phyloP scores from a whole-genome alignment of 306 rosid species.

The Crataegus laevigata region DNA sequence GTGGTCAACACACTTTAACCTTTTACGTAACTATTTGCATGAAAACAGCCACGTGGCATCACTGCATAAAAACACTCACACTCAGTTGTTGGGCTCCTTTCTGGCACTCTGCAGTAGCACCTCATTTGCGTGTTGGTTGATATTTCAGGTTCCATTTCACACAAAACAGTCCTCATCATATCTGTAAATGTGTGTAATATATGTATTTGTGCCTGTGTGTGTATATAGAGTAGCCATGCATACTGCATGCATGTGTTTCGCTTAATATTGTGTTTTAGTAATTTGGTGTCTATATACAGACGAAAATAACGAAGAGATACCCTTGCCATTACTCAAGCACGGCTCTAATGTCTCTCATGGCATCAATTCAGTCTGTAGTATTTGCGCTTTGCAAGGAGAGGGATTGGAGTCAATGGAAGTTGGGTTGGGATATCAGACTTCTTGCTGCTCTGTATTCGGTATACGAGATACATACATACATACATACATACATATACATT shows the following conservation, averaged over 20 bases:
- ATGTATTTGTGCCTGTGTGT: no score
- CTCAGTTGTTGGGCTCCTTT: conserved; percentile 16
- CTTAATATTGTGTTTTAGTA: no score
- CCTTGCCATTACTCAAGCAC: conserved; percentile 42
- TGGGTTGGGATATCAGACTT: conserved; percentile 48
- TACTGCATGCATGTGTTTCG: no score
- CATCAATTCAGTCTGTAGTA: conserved; percentile 32
- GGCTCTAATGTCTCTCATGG: conserved; percentile 41
- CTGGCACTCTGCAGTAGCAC: conserved; percentile 6
- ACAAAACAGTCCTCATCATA: no score
- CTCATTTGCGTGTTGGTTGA: conserved; percentile 24
- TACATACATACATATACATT: no score
- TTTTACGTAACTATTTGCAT: conserved; percentile 7
- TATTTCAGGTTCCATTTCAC: conserved; percentile 19
- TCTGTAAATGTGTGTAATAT: no score
- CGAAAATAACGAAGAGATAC: conserved; percentile 48
- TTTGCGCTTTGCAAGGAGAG: conserved; percentile 39
- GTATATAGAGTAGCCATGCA: no score
- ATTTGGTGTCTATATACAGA: conserved; percentile 9
- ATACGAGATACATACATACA: neutral
- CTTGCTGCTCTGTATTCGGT: conserved; percentile 43
- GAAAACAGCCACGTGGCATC: neutral
- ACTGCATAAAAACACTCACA: neutral
- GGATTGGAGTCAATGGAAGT: conserved; percentile 50
- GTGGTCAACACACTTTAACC: conserved; percentile 38